Conservation (phyloP, 306 rosid species). For the Alnus glutinosa region DNA sequence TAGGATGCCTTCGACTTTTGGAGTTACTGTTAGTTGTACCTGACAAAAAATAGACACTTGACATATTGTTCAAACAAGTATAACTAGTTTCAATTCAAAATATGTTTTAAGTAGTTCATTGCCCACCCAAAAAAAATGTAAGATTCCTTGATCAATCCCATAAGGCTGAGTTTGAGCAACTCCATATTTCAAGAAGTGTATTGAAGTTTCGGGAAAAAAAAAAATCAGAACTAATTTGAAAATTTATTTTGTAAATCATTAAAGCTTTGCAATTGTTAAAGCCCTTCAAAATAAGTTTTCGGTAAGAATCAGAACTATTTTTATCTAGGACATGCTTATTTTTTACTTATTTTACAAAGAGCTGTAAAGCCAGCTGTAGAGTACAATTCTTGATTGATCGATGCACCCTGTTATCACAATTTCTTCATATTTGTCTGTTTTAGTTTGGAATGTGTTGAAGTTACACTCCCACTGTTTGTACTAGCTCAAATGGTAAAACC, state of each 20-base stretch:
- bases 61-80: constrained; percentile 8
- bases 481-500: background rate
- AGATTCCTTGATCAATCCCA: background rate
- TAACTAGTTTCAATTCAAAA: background rate
- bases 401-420: background rate
- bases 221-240: too few relatives aligned
- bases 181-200: too few relatives aligned
- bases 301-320: background rate
- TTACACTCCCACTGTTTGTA: background rate
- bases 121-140: background rate
- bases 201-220: too few relatives aligned
- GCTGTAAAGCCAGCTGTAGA: background rate
- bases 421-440: background rate
- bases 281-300: background rate
- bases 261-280: background rate
- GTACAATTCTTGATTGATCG: background rate
- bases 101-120: background rate
- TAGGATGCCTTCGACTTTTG: constrained; percentile 71
- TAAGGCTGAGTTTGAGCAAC: too few relatives aligned
- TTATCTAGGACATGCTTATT: background rate
- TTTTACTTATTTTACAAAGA: background rate
- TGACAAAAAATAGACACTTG: constrained; percentile 32
- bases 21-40: constrained; percentile 92
- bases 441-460: background rate
- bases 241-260: too few relatives aligned